Evolutionary conservation across 305 asterid species (phyloP).

Genomic region (Plantago coronopus): DNA sequence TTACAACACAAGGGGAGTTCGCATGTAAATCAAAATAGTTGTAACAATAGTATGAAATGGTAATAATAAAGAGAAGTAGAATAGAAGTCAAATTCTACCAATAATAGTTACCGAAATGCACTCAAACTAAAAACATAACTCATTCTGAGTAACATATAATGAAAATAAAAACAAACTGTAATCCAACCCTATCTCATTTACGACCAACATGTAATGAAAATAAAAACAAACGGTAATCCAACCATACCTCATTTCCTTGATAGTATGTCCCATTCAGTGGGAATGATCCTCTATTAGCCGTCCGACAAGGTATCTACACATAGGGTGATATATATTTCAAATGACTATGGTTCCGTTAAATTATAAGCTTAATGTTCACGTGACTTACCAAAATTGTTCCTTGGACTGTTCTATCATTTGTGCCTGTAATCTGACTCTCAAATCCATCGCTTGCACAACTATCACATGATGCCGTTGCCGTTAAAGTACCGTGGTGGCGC

Average conservation of each 20-base stretch:
- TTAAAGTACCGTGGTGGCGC: too few species aligned
- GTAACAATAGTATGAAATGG: not conserved
- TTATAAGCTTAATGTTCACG: not conserved
- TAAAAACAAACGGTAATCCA: not conserved
- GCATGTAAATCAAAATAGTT: too few species aligned
- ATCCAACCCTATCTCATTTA: not conserved
- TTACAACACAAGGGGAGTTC: too few species aligned
- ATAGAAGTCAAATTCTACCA: not conserved
- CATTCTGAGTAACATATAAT: too few species aligned
- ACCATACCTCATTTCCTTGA: conserved; percentile 42
- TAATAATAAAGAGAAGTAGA: not conserved
- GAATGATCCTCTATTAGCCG: conserved; percentile 42
- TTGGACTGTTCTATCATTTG: conserved; percentile 11
- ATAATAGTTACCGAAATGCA: too few species aligned
- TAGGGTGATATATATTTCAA: not conserved
- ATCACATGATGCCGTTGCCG: not conserved
- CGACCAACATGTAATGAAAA: not conserved
- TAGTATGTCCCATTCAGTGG: conserved; percentile 55
- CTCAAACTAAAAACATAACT: too few species aligned
- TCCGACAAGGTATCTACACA: conserved; percentile 40
- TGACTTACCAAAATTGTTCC: conserved; percentile 58
- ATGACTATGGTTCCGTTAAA: not conserved
- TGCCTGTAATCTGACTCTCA: not conserved
- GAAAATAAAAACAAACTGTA: not conserved
- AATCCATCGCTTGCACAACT: not conserved